Conservation (phyloP, 2,329 filamentous ascomycete genomes). For the Cryphonectria parasitica region DNA sequence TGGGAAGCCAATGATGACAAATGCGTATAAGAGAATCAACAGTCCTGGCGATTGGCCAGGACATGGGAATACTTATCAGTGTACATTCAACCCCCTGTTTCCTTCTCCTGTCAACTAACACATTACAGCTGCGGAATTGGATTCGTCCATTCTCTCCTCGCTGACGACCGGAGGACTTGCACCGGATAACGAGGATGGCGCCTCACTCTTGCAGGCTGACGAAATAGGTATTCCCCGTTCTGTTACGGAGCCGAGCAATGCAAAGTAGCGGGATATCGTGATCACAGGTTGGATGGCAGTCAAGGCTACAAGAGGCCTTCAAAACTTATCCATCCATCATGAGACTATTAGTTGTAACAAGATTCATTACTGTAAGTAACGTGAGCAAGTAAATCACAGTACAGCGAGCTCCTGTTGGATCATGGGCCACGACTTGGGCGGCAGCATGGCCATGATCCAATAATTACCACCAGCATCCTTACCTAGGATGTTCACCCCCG, state of each 20-base stretch:
- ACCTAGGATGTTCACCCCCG: conserved; percentile 17
- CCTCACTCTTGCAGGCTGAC: background rate
- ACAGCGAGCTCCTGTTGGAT: conserved; percentile 16
- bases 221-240: too few relatives aligned
- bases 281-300: too few relatives aligned
- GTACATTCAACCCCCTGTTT: background rate
- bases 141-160: background rate
- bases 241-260: too few relatives aligned
- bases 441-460: conserved; percentile 23
- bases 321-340: too few relatives aligned
- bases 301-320: too few relatives aligned
- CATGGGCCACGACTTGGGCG: conserved; percentile 12
- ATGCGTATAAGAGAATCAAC: background rate
- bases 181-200: background rate
- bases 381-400: too few relatives aligned
- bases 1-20: background rate
- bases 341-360: too few relatives aligned
- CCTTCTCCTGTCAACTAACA: background rate
- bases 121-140: too few relatives aligned
- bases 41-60: background rate
- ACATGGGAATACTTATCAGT: background rate
- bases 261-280: too few relatives aligned
- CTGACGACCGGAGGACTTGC: background rate
- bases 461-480: conserved; percentile 24
- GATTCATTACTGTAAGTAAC: too few relatives aligned